Evolutionary conservation across 1,284 basidiomycete genomes (phyloP).

Genomic region (Puccinia triticina): DNA sequence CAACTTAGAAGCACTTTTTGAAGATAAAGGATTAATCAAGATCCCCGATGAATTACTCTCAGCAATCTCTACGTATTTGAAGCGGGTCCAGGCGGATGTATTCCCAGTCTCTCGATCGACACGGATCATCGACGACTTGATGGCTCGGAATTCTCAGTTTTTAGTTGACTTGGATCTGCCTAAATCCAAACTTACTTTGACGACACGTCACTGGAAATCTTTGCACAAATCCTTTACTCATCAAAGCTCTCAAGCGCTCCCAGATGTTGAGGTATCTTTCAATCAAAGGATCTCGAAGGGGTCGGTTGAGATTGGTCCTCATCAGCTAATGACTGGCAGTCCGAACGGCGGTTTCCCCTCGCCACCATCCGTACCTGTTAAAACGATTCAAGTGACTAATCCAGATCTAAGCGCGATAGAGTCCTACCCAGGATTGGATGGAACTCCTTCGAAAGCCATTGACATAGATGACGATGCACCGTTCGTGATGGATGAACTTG

Average conservation of each 20-base stretch:
- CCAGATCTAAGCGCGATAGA: background rate
- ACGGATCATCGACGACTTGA: conserved; percentile 66
- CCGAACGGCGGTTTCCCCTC: background rate
- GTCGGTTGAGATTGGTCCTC: background rate
- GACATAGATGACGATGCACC: conserved; percentile 10
- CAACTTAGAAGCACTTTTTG: conserved; percentile 86
- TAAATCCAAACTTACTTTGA: conserved; percentile 65
- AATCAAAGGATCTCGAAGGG: conserved; percentile 7
- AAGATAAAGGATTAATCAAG: conserved; percentile 74
- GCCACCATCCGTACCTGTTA: background rate
- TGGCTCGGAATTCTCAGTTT: conserved; percentile 75
- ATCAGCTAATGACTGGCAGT: background rate
- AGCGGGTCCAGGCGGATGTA: conserved; percentile 70
- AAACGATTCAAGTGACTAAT: background rate
- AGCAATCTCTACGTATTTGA: conserved; percentile 70
- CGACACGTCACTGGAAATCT: conserved; percentile 28
- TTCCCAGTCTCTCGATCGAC: conserved; percentile 70
- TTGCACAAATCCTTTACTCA: conserved; percentile 22
- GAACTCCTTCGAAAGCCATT: background rate
- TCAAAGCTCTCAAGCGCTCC: conserved; percentile 12
- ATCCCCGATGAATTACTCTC: conserved; percentile 71
- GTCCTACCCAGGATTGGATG: background rate
- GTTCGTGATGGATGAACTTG: conserved; percentile 45
- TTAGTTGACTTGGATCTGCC: conserved; percentile 80
- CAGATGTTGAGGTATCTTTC: conserved; percentile 1